Base-by-base conservation (phyloP, 192 early-diverging fungal genomes). In the Backusella mclennaniae region DNA sequence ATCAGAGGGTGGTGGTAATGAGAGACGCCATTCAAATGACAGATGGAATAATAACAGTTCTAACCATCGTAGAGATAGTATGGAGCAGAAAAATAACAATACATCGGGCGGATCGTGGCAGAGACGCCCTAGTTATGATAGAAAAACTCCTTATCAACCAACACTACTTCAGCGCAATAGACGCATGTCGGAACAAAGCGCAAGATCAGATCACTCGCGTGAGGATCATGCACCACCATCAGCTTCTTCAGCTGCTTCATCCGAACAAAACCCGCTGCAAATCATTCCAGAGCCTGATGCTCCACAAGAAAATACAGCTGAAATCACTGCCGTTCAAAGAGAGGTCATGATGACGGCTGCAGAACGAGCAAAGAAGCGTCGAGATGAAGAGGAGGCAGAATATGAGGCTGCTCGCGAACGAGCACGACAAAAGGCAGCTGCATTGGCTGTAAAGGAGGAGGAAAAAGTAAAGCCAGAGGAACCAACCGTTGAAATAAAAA, bases 301-400 rank as follows among this genome's bases (percentile, higher is more conserved):
- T 19, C 0, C 4, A 26, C 11, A 29, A 12, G 23, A 26, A 11
- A 15, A 39, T 3, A 66, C 36, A 33, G 66, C 72, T 38, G 77
- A 76, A 77, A 71, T 83, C 6, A 78, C 81, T 1, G 77, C 66
- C 1, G 81, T 69, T 29, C 81, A 83, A 69, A 53, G 77, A 19
- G 79, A 80, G 38, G 75, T 78, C 0, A 84, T 84, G 82, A 42
- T 78, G 17, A 80, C 82, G 3, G 82, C 82, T 29, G 82, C 82
- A 14, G 82, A 84, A 75, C 73, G 70, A 46, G 82, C 82, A 46
- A 80, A 80, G 39, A 80, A 80, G 41, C 79, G 82, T 36, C 36
- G 82, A 17, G 82, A 84, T 33, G 82, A 77, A 42, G 79, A 84
- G 15, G 82, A 84, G 36, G 79, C 82, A 2, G 82, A 77, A 33